Conservation (phyloP, 192 early-diverging fungal species). For the Coemansia sp. region DNA sequence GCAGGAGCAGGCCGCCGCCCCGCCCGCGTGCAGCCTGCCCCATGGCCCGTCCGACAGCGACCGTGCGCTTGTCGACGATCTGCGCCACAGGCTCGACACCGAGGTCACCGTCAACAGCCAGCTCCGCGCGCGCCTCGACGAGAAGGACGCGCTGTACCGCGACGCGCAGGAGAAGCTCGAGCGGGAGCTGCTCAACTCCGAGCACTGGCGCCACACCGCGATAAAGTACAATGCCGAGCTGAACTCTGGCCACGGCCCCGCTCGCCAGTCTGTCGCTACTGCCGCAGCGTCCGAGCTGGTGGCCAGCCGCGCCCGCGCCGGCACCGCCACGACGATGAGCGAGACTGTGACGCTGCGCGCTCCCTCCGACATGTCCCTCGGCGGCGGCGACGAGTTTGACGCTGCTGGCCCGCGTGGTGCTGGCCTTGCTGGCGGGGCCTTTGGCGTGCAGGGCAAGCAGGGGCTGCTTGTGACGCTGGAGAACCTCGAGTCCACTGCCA, state of each 20-base stretch:
- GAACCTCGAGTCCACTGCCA: neutral
- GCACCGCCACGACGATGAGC: constrained; percentile 38
- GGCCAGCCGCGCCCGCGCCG: constrained; percentile 35
- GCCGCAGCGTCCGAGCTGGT: neutral
- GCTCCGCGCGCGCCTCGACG: constrained; percentile 16
- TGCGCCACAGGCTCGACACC: constrained; percentile 14
- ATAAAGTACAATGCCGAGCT: neutral
- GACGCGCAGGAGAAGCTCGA: constrained; percentile 33
- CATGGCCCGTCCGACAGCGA: constrained; percentile 24
- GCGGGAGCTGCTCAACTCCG: constrained; percentile 18
- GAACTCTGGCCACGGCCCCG: constrained; percentile 1
- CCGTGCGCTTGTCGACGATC: neutral
- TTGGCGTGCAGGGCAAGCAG: neutral
- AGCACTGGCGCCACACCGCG: constrained; percentile 16
- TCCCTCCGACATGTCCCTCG: constrained; percentile 32
- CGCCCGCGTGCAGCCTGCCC: constrained; percentile 16
- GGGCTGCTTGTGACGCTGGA: constrained; percentile 1
- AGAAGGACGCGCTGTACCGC: constrained; percentile 18
- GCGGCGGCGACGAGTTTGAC: neutral
- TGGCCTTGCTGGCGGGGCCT: neutral
- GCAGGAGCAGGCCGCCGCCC: constrained; percentile 11
- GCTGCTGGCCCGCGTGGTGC: neutral
- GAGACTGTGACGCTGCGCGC: constrained; percentile 45
- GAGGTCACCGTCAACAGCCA: constrained; percentile 15
- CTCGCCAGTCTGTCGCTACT: constrained; percentile 1